Percentiles rank a stretch among this genome's conserved stretches.
Evolutionary conservation across 2,329 filamentous ascomycete species (phyloP).

Genomic region (Aspergillus amoenus): DNA sequence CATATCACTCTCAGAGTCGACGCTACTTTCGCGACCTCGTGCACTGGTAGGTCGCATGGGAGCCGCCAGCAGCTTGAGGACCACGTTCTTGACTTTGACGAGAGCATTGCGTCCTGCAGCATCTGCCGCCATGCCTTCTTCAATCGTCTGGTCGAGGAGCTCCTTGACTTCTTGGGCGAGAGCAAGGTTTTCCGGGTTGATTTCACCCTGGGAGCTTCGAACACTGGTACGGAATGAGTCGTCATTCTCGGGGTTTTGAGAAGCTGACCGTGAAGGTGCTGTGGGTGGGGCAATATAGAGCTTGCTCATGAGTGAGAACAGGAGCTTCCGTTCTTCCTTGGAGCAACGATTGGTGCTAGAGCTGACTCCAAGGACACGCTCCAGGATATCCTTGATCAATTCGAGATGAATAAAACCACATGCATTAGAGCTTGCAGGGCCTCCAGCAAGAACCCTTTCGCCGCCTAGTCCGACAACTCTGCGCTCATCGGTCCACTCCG

Average conservation of each 20-base stretch:
- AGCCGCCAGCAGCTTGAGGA: conserved; percentile 47
- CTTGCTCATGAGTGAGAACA: conserved; percentile 77
- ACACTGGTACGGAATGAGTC: conserved; percentile 56
- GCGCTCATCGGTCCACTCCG: conserved; percentile 93
- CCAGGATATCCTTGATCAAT: conserved; percentile 74
- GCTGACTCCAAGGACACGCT: conserved; percentile 62
- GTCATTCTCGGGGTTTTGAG: conserved; percentile 56
- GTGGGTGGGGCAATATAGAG: conserved; percentile 71
- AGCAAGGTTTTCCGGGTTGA: conserved; percentile 52
- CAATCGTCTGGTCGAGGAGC: conserved; percentile 57
- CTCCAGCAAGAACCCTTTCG: conserved; percentile 44
- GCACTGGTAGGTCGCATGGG: conserved; percentile 35
- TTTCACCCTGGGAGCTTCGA: conserved; percentile 48
- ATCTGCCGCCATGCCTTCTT: conserved; percentile 43
- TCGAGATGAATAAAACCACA: conserved; percentile 78
- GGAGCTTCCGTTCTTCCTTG: conserved; percentile 79
- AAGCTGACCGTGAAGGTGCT: conserved; percentile 43
- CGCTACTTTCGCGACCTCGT: conserved; percentile 32
- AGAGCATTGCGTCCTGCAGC: conserved; percentile 47
- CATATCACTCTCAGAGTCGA: conserved; percentile 31
- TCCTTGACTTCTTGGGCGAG: conserved; percentile 57
- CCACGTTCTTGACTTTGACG: conserved; percentile 46
- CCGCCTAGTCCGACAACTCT: conserved; percentile 66
- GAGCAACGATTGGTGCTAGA: conserved; percentile 34
- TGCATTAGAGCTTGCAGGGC: conserved; percentile 55